These are phyloP conservation scores for Termitomyces bulborhizus DNA, from an alignment of 768 basidiomycete species.

Conservation along the genomic window DNA sequence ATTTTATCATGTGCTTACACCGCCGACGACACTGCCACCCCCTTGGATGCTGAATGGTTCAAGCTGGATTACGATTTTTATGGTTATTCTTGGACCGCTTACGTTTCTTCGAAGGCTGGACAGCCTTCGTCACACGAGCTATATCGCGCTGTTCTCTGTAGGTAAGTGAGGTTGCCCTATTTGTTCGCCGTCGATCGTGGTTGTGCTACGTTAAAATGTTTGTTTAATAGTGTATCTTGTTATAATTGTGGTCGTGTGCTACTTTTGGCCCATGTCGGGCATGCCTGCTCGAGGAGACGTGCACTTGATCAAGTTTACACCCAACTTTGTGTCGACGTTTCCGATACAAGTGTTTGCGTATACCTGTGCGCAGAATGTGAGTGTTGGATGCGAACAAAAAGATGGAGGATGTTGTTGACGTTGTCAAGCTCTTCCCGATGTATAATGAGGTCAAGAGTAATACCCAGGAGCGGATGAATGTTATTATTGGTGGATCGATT, in stretches of 20 bases:
- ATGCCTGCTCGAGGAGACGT: conserved; percentile 63
- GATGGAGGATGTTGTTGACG: neutral
- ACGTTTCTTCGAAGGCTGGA: conserved; percentile 80
- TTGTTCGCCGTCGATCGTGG: neutral
- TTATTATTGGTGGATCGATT: conserved; percentile 82
- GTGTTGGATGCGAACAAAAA: conserved; percentile 14
- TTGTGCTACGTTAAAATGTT: neutral
- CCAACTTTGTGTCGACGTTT: conserved; percentile 76
- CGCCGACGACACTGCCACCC: conserved; percentile 59
- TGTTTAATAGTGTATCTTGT: conserved; percentile 59
- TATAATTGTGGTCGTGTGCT: conserved; percentile 72
- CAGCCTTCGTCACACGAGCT: conserved; percentile 85
- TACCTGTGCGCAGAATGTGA: conserved; percentile 90
- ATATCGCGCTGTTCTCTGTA: conserved; percentile 85
- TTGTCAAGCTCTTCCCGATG: conserved; percentile 79
- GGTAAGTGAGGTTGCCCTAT: conserved; percentile 40
- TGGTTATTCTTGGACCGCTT: conserved; percentile 73
- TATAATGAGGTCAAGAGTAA: conserved; percentile 87
- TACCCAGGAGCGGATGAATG: conserved; percentile 78
- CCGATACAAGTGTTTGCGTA: conserved; percentile 93
- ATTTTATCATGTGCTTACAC: conserved; percentile 72
- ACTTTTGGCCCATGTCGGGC: conserved; percentile 67
- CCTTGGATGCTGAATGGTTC: conserved; percentile 69
- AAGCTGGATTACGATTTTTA: conserved; percentile 79
- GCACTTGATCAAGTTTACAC: conserved; percentile 64